A percentile compares a stretch with the other conserved stretches of the same genome.
Evolutionary conservation across 2,329 filamentous ascomycete genomes (phyloP).

Genomic region (Bipolaris zeicola): DNA sequence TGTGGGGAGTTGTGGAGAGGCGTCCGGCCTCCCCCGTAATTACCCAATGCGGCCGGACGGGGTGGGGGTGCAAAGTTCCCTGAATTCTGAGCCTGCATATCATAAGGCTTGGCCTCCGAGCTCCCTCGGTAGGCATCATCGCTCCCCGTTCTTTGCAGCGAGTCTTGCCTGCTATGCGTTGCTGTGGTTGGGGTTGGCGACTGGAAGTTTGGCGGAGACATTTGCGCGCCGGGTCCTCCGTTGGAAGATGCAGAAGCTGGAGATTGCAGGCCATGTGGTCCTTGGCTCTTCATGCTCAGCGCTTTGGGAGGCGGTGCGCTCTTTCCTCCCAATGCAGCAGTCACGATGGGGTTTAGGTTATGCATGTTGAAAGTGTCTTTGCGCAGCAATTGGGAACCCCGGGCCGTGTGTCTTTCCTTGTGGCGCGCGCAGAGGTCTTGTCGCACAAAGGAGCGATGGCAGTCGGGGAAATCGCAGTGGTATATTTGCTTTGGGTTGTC

Average conservation of each 20-base stretch:
- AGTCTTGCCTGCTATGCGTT: conserved; percentile 36
- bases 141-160: conserved; percentile 42
- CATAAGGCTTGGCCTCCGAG: conserved; percentile 43
- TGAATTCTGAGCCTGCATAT: conserved; percentile 41
- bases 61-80: conserved; percentile 47
- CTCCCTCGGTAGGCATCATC: conserved; percentile 44
- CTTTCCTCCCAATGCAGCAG: conserved; percentile 46
- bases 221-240: conserved; percentile 32
- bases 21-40: conserved; percentile 37
- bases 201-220: conserved; percentile 44
- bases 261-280: conserved; percentile 39
- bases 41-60: conserved; percentile 41
- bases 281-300: conserved; percentile 19
- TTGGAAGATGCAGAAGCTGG: conserved; percentile 35
- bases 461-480: conserved; percentile 89
- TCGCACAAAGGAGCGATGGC: conserved; percentile 86
- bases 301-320: conserved; percentile 29
- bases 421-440: conserved; percentile 84
- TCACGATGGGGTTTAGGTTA: conserved; percentile 51
- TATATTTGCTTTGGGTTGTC: conserved; percentile 96
- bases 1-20: conserved; percentile 47
- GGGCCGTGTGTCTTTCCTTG: conserved; percentile 58
- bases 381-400: conserved; percentile 75
- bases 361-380: conserved; percentile 70
- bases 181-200: conserved; percentile 42